These are phyloP conservation scores for Ottelia alismoides DNA, from an alignment of 106 monocot species.

Conservation along the genomic window DNA sequence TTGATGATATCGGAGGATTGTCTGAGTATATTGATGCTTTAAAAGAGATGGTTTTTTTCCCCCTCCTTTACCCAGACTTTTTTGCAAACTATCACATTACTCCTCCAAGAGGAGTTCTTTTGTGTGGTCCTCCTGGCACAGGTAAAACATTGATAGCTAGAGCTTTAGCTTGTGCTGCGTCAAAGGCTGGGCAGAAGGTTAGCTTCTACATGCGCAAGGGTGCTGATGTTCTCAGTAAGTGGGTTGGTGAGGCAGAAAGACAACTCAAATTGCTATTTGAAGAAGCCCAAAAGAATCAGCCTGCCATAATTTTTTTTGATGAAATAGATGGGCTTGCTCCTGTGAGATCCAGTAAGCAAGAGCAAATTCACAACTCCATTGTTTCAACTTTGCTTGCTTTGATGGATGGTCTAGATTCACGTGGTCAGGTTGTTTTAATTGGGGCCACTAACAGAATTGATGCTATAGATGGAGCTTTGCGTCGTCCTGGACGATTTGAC, in stretches of 20 bases:
- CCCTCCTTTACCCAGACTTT: slow-evolving; percentile 91
- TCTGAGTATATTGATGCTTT: slow-evolving; percentile 88
- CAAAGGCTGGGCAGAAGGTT: slow-evolving; percentile 92
- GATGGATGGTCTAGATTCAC: slow-evolving; percentile 98
- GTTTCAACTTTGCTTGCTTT: slow-evolving; percentile 94
- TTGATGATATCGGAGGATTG: slow-evolving; percentile 91
- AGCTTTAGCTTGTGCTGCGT: slow-evolving; percentile 93
- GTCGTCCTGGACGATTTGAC: slow-evolving; percentile 94
- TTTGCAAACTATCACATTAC: slow-evolving; percentile 91
- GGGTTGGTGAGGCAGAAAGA: slow-evolving; percentile 97
- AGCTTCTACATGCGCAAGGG: slow-evolving; percentile 99
- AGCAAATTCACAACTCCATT: slow-evolving; percentile 97
- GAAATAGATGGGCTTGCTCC: slow-evolving; percentile 99
- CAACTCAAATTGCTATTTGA: slow-evolving; percentile 91
- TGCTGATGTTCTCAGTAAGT: slow-evolving; percentile 99
- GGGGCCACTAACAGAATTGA: slow-evolving; percentile 97
- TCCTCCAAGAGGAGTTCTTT: slow-evolving; percentile 90
- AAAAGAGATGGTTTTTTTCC: slow-evolving; percentile 99
- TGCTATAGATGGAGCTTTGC: slow-evolving; percentile 93
- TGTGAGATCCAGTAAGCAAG: slow-evolving; percentile 95
- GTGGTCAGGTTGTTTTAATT: slow-evolving; percentile 92
- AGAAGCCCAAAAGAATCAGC: slow-evolving; percentile 95
- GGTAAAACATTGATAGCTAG: slow-evolving; percentile 95
- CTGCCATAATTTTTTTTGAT: slow-evolving; percentile 97
- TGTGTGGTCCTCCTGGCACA: slow-evolving; percentile 94